Percentiles rank a stretch among this genome's conserved stretches.
phyloP scores from a whole-genome alignment of 2,329 filamentous ascomycete species.

The Helminthosporium solani region DNA sequence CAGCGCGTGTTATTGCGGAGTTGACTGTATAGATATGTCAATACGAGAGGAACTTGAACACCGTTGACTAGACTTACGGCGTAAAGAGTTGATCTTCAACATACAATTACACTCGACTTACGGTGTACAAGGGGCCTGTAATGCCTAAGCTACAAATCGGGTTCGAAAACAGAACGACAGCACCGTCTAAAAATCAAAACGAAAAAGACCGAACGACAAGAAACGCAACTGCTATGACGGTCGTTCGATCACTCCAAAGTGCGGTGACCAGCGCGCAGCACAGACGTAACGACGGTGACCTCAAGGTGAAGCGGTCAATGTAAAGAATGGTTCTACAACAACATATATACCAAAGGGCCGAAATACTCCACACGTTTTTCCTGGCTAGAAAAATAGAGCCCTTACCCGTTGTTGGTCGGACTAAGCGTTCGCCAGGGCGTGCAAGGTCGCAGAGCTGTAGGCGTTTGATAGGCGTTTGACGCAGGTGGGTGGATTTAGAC shows the following conservation, averaged over 20 bases:
- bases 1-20: neutral
- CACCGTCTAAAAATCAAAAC: neutral
- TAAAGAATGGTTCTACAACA: neutral
- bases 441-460: slow-evolving; percentile 8
- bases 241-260: neutral
- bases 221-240: neutral
- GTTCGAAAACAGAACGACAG: neutral
- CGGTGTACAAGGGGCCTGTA: too few species aligned
- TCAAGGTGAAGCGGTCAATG: slow-evolving; percentile 9
- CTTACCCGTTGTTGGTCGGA: slow-evolving; percentile 1
- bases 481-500: slow-evolving; percentile 13
- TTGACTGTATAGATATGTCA: slow-evolving; percentile 1
- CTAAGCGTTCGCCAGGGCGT: slow-evolving; percentile 12
- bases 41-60: slow-evolving; percentile 10
- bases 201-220: neutral
- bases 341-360: slow-evolving; percentile 4
- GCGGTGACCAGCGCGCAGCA: slow-evolving; percentile 14
- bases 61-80: neutral
- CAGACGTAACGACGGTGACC: slow-evolving; percentile 5
- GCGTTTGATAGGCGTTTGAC: slow-evolving; percentile 6
- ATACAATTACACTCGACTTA: too few species aligned
- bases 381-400: neutral
- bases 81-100: too few species aligned
- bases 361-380: slow-evolving; percentile 7
- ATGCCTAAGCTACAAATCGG: too few species aligned